Conservation (phyloP, 2,329 filamentous ascomycete species). For the Alternaria sp. region DNA sequence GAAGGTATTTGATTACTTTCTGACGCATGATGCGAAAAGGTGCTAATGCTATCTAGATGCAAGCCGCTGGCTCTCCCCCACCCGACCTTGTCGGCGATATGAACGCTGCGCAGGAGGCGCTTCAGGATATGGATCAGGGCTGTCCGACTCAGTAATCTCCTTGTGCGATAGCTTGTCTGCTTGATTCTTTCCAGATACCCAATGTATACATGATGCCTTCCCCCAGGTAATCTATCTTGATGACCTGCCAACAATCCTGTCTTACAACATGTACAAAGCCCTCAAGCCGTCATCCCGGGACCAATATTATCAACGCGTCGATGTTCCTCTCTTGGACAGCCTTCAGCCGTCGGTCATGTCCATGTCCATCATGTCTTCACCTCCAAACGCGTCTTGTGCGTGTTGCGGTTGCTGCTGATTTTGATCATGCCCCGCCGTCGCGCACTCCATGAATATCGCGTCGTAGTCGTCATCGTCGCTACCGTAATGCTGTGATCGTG, state of each 20-base stretch:
- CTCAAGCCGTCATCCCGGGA: not conserved
- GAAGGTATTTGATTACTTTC: conserved; percentile 66
- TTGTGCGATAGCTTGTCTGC: conserved; percentile 7
- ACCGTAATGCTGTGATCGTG: conserved; percentile 48
- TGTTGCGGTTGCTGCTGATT: conserved; percentile 35
- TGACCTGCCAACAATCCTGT: not conserved
- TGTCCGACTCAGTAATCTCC: conserved; percentile 67
- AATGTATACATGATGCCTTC: conserved; percentile 17
- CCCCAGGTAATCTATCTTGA: not conserved
- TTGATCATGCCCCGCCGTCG: conserved; percentile 59
- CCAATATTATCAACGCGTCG: not conserved
- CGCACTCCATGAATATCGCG: conserved; percentile 68
- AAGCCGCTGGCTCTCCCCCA: conserved; percentile 90
- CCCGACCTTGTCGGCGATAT: conserved; percentile 91
- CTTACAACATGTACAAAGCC: not conserved
- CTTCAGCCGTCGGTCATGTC: conserved; percentile 38
- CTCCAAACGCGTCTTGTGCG: conserved; percentile 9
- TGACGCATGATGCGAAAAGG: not conserved
- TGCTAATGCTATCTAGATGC: conserved; percentile 72
- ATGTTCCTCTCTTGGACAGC: not conserved
- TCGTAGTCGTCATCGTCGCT: conserved; percentile 70
- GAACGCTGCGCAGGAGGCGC: conserved; percentile 77
- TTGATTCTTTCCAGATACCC: conserved; percentile 35
- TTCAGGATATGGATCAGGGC: conserved; percentile 64
- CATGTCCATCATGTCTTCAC: conserved; percentile 50